Evolutionary conservation across 768 basidiomycete genomes (phyloP), one percentile per base, ranked within the genome.

Genomic region (Sarcodon sp.): DNA sequence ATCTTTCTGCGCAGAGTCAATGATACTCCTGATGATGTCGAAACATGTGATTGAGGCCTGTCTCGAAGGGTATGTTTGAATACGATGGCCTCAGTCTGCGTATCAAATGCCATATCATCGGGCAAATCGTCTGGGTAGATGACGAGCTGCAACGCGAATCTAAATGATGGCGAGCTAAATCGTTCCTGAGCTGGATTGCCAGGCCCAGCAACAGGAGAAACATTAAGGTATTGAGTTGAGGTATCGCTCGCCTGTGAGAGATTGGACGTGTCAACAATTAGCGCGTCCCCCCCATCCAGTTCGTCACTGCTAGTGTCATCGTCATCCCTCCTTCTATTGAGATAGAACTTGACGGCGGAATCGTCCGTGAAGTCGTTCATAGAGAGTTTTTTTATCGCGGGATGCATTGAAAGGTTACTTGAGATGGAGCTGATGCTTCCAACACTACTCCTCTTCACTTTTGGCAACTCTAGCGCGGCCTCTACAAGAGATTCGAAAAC

Each of bases 281-380:
- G 53, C 7, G 66, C 62, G 9, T 64, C 65, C 4, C 73, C 72
- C 7, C 66, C 70, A 8, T 41, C 55, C 2, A 50, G 63, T 1
- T 41, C 43, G 1, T 52, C 64, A 12, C 61, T 60, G 7, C 71
- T 65, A 15, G 5, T 11, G 16, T 15, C n/a, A 9, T 41, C 39
- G 13, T 27, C 39, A 16, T 55, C 58, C 4, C 64, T 58, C 27
- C 74, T 69, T 47, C 87, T 71, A 61, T 97, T 91, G 53, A 98
- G 64, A 65, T 96, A 99, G 64, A 98, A 86, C 64, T 97, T 98
- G 66, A 98, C 93, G 0, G 85, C 82, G 3, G 92, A 91, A 60
- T 98, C 96, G 55, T 99, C 96, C 38, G 87, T 87, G 59, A 93
- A 98, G 61, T 98, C 96, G 57, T 93, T 96, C 90, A 96, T 94